A percentile compares a stretch with the other conserved stretches of the same genome.
These are phyloP conservation scores for Raddia distichophylla DNA, from an alignment of 176 grass and related monocot genomes.

Conservation along the genomic window DNA sequence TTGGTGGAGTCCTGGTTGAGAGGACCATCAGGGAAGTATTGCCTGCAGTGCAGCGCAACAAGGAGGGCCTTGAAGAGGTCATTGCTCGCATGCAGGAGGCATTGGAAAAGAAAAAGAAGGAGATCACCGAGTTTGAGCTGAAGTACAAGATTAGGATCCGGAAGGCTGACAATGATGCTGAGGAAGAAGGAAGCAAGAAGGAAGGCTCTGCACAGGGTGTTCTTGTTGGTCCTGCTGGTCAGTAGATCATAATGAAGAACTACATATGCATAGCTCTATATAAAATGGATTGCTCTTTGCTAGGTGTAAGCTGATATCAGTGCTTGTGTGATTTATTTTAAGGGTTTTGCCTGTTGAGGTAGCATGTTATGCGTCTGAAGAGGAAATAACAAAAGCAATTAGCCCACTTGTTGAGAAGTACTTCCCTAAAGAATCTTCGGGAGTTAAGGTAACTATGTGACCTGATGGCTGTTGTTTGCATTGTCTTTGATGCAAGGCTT, in stretches of 20 bases:
- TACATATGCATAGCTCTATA: neutral
- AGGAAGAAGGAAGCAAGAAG: conserved; percentile 54
- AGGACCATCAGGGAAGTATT: conserved; percentile 83
- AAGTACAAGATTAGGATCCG: conserved; percentile 94
- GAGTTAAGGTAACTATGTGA: conserved; percentile 59
- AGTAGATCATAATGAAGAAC: conserved; percentile 15
- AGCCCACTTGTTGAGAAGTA: conserved; percentile 71
- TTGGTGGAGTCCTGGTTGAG: conserved; percentile 80
- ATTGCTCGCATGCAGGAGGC: conserved; percentile 73
- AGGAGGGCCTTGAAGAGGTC: conserved; percentile 83
- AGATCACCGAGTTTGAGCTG: conserved; percentile 76
- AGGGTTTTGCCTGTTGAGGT: conserved; percentile 86
- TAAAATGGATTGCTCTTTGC: conserved; percentile 1
- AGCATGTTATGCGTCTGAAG: conserved; percentile 91
- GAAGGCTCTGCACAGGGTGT: conserved; percentile 81
- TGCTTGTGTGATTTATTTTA: conserved; percentile 61
- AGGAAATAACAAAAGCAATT: conserved; percentile 89
- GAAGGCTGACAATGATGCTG: conserved; percentile 44
- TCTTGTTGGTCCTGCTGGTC: conserved; percentile 74
- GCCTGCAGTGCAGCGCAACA: conserved; percentile 73
- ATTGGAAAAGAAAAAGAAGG: conserved; percentile 82
- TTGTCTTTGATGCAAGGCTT: neutral
- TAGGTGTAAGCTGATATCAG: neutral
- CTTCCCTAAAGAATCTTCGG: conserved; percentile 67
- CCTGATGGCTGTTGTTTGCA: conserved; percentile 1